phyloP scores from a whole-genome alignment of 164 flowering plant genomes.

The Cinnamomum chago region DNA sequence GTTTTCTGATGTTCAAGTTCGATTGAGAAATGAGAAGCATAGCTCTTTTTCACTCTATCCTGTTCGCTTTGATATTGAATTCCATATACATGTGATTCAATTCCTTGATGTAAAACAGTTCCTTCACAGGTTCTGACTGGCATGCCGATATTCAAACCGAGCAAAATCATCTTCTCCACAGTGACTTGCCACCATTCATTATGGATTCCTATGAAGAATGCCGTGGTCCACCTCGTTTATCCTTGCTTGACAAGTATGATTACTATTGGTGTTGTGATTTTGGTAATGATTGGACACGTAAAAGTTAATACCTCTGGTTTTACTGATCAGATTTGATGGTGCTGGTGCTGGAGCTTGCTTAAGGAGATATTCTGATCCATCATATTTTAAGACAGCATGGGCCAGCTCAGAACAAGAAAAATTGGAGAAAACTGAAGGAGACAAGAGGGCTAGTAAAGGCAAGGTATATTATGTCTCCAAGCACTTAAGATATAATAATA shows the following conservation, averaged over 20 bases:
- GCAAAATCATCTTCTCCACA: constrained; percentile 58
- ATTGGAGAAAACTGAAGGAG: constrained; percentile 33
- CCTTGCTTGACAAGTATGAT: constrained; percentile 82
- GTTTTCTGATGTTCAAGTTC: not conserved
- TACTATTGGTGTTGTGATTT: not conserved
- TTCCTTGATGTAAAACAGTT: constrained; percentile 25
- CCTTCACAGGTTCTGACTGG: constrained; percentile 83
- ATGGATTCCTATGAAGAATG: constrained; percentile 91
- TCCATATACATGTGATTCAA: constrained; percentile 9
- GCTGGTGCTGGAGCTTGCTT: constrained; percentile 21
- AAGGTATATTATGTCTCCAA: constrained; percentile 43
- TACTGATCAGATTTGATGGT: constrained; percentile 15
- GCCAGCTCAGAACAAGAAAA: constrained; percentile 10
- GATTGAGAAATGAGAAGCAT: not conserved
- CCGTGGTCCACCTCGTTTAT: constrained; percentile 74
- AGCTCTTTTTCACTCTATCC: constrained; percentile 1
- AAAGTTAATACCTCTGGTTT: not conserved
- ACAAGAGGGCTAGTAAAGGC: constrained; percentile 46
- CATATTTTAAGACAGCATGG: constrained; percentile 13
- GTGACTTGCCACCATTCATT: constrained; percentile 77
- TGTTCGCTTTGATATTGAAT: not conserved
- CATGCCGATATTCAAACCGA: constrained; percentile 53
- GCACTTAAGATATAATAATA: not conserved
- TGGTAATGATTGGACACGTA: not conserved
- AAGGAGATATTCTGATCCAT: constrained; percentile 20